Base-by-base conservation (phyloP, 768 basidiomycete genomes). In the Pisolithus sp. region DNA sequence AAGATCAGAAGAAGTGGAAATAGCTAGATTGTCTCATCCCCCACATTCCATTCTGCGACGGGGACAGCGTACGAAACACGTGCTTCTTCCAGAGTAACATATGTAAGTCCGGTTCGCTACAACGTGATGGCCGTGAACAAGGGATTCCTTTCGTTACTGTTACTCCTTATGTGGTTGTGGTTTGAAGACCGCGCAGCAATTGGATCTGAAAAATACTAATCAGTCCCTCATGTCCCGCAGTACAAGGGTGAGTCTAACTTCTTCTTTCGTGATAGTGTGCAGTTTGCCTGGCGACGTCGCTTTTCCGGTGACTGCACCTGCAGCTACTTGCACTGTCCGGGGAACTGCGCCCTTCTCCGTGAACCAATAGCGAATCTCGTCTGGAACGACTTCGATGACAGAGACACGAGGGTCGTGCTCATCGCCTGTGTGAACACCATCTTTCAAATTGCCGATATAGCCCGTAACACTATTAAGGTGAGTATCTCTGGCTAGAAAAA, bases 391-490 rank as follows among this genome's bases (percentile, higher is more conserved):
- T 64, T 90, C 81, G 57, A 95, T 89, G 34, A 89, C 66, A 7
- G 83, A 76, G 4, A 96, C 77, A 23, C 93, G 80, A 1, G 92
- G 89, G 57, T 95, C 93, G 44, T 76, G 71, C 28, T 76, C 76
- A 59, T 85, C 80, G n/a, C 92, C 93, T 59, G 81, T 85, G 66
- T 93, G 92, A 6, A 86, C 70, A 17, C 88, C 89, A 57, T 95
- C 92, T 30, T 84, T 83, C 50, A 93, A 73, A 62, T 95, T 86
- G 36, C 89, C 90, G 59, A 94, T 94, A 77, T 90, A 96, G 0
- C 84, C 86, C 8, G 77, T 65, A 30, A 80, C 73, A 3, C 86
- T 89, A 45, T 20, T 44, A 43, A 44, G 36, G 45, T 58, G 37
- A 52, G 40, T 37, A 51, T 15, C 46, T 12, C 26, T 18, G 12